Evolutionary conservation across 2,329 filamentous ascomycete genomes (phyloP).

Genomic region (Cercospora zeae-maydis): DNA sequence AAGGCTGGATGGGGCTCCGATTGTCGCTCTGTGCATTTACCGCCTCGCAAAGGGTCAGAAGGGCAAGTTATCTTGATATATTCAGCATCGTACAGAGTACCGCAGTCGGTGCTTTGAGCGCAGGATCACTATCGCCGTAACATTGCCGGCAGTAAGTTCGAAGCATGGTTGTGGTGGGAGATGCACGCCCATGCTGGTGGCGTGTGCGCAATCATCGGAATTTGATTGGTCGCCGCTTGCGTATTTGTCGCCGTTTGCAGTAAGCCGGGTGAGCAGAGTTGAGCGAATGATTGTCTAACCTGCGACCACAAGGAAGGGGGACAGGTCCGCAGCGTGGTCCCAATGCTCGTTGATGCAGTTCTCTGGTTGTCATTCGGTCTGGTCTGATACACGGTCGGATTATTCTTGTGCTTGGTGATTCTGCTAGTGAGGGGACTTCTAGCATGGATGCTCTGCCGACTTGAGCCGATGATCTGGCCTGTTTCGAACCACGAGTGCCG

Average conservation of each 20-base stretch:
- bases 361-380: neutral
- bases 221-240: conserved; percentile 2
- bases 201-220: conserved; percentile 1
- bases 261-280: neutral
- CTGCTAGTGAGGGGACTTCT: neutral
- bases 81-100: neutral
- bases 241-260: neutral
- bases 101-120: neutral
- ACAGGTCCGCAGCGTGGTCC: neutral
- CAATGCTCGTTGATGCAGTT: neutral
- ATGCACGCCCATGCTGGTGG: neutral
- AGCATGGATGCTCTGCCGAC: neutral
- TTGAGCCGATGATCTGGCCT: neutral
- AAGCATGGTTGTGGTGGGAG: neutral
- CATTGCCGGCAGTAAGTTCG: neutral
- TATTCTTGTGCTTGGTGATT: neutral
- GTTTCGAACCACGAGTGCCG: neutral
- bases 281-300: conserved; percentile 5
- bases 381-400: neutral
- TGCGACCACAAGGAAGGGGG: conserved; percentile 2
- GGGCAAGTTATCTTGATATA: neutral
- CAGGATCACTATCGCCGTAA: neutral
- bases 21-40: neutral
- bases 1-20: no score
- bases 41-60: neutral